Evolutionary conservation across 2,329 filamentous ascomycete species (phyloP), one percentile per base, ranked within the genome.

Genomic region (Chrysoporthe cubensis): DNA sequence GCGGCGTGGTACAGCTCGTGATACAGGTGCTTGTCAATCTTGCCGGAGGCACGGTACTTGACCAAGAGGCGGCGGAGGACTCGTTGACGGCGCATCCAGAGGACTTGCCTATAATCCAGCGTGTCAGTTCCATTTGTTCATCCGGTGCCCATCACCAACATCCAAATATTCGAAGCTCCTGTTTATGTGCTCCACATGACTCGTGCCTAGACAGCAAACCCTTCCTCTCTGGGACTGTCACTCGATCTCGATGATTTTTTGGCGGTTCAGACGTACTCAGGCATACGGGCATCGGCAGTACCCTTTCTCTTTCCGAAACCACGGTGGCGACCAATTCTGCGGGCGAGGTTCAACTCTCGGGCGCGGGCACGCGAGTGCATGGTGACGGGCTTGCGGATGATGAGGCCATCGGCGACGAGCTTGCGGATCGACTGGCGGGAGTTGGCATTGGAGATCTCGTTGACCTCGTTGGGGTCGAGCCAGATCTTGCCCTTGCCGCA

Each of bases 11-110:
- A 99, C 77, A 99, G 93, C 88, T 98, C 94, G 90, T 99, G 96
- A 91, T 99, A 99, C 72, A 99, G 94, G 90, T 99, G 96, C 91
- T 99, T 99, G 88, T 99, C 96, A 83, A 99, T 99, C 92, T 99
- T 99, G 85, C 96, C 96, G 80, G 92, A 92, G 84, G 95, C 95
- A 85, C 96, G 96, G 90, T 99, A 99, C 90, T 98, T 98, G 88
- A 97, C 96, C 77, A 99, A 89, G 72, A 99, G 92, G 83, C 96
- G 96, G 83, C 96, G 95, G 86, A 99, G 94, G 83, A 99, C 95
- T 87, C 96, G 94, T 82, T 96, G 94, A 82, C 96, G 95, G 86
- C 96, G 94, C 96, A 99, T 99, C 96, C 96, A 99, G 80, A 98
- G 89, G 78, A 99, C 88, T 88, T 97, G 94, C 84, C 92, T 96